A percentile compares a stretch with the other conserved stretches of the same genome.
Evolutionary conservation across 2,329 filamentous ascomycete genomes (phyloP).

Genomic region (Paraphaeosphaeria minitans): DNA sequence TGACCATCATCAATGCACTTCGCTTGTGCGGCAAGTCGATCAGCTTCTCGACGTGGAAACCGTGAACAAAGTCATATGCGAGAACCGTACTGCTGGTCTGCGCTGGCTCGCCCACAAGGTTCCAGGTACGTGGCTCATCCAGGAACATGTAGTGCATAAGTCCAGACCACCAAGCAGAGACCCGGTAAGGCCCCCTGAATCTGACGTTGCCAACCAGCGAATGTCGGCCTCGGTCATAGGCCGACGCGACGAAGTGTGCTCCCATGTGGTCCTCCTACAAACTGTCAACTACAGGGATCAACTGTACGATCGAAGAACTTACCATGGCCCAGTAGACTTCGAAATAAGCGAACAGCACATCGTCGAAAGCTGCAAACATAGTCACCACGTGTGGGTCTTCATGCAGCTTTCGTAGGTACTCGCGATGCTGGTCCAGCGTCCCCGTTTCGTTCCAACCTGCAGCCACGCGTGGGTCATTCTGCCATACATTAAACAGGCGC

Average conservation of each 20-base stretch:
- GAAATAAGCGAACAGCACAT: conserved; percentile 75
- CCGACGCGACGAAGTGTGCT: conserved; percentile 60
- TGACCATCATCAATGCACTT: conserved; percentile 68
- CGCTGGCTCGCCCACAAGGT: conserved; percentile 71
- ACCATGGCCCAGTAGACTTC: conserved; percentile 80
- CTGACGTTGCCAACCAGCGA: conserved; percentile 62
- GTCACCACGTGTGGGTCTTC: conserved; percentile 74
- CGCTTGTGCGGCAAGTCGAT: conserved; percentile 75
- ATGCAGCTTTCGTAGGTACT: conserved; percentile 71
- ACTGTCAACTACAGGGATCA: conserved; percentile 22
- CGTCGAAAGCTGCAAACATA: conserved; percentile 73
- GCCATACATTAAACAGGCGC: conserved; percentile 76
- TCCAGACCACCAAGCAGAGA: conserved; percentile 63
- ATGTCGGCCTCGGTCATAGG: conserved; percentile 65
- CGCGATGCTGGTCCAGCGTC: conserved; percentile 73
- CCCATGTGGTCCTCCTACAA: conserved; percentile 63
- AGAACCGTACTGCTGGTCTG: conserved; percentile 72
- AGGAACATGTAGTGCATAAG: conserved; percentile 65
- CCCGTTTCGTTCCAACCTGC: conserved; percentile 82
- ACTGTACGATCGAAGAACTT: conserved; percentile 21
- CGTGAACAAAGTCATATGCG: conserved; percentile 75
- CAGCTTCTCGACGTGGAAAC: conserved; percentile 73
- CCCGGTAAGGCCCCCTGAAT: conserved; percentile 61
- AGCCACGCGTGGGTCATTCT: conserved; percentile 81
- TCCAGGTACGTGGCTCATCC: conserved; percentile 61